Conservation (phyloP, 164 flowering plant genomes). For the Malania oleifera region DNA sequence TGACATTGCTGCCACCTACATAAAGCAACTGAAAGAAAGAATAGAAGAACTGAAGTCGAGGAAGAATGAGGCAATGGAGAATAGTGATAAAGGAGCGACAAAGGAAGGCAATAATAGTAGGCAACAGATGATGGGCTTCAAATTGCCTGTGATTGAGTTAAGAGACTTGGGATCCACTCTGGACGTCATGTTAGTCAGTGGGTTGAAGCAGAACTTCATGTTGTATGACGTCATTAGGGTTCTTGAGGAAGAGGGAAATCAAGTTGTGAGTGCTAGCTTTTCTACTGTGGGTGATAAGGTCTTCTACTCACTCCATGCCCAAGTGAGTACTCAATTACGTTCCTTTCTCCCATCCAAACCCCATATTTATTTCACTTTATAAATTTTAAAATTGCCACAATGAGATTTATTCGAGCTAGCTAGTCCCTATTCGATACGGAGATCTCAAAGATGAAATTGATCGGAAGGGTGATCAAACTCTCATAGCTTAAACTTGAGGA, state of each 20-base stretch:
- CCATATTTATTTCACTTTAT: background rate
- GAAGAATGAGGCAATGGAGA: conserved; percentile 14
- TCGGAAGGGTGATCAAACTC: too few species aligned
- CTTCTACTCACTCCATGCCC: conserved; percentile 44
- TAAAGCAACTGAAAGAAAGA: conserved; percentile 25
- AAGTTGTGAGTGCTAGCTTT: conserved; percentile 37
- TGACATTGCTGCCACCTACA: conserved; percentile 31
- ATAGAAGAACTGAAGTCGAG: conserved; percentile 28
- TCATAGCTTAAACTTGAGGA: too few species aligned
- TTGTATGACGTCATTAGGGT: conserved; percentile 34
- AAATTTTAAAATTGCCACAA: too few species aligned
- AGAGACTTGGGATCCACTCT: conserved; percentile 36
- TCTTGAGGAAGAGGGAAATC: conserved; percentile 51
- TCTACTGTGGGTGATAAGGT: conserved; percentile 29
- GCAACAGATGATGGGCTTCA: conserved; percentile 4
- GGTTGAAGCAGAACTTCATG: conserved; percentile 34
- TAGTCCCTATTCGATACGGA: too few species aligned
- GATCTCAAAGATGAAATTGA: too few species aligned
- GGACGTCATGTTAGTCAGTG: conserved; percentile 41
- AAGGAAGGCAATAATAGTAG: background rate
- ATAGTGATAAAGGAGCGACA: too few species aligned
- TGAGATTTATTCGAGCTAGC: too few species aligned
- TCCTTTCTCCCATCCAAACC: background rate
- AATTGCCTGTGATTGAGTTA: conserved; percentile 39
- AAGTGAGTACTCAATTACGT: conserved; percentile 23